Evolutionary conservation across 257 asterid genomes (phyloP).

Genomic region (Solanum pennellii): DNA sequence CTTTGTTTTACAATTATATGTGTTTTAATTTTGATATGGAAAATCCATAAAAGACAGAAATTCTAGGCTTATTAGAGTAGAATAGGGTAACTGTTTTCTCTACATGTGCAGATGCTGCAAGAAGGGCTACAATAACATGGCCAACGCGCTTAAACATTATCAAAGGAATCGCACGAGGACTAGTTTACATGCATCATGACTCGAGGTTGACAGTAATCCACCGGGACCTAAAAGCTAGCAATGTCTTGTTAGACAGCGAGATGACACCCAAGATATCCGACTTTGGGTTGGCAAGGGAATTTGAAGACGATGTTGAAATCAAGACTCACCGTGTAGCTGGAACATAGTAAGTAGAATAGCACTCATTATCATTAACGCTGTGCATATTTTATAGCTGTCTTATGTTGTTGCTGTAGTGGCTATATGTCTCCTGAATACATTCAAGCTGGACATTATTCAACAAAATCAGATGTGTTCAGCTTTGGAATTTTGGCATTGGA

Average conservation of each 20-base stretch:
- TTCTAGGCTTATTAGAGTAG: not conserved
- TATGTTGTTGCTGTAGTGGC: conserved; percentile 14
- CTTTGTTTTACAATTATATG: not conserved
- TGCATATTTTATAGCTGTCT: not conserved
- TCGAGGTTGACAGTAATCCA: conserved; percentile 34
- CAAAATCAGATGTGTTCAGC: conserved; percentile 34
- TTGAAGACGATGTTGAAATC: conserved; percentile 6
- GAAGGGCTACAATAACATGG: conserved; percentile 15
- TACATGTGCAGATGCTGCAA: conserved; percentile 5
- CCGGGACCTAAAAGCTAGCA: conserved; percentile 36
- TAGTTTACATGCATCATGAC: conserved; percentile 34
- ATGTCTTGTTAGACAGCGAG: conserved; percentile 27
- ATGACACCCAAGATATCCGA: conserved; percentile 42
- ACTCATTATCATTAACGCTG: not conserved
- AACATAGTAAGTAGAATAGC: conserved; percentile 19
- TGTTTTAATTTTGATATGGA: not conserved
- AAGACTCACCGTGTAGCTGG: conserved; percentile 29
- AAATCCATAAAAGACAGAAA: not conserved
- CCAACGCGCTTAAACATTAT: conserved; percentile 16
- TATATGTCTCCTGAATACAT: conserved; percentile 47
- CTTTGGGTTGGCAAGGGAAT: conserved; percentile 30
- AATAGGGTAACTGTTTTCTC: not conserved
- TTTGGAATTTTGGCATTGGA: conserved; percentile 28
- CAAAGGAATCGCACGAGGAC: conserved; percentile 30
- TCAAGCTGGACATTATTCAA: conserved; percentile 18